Evolutionary conservation across 805 yeast genomes (phyloP), one percentile per base, ranked within the genome.

Genomic region (Debaryomyces tyrocola): DNA sequence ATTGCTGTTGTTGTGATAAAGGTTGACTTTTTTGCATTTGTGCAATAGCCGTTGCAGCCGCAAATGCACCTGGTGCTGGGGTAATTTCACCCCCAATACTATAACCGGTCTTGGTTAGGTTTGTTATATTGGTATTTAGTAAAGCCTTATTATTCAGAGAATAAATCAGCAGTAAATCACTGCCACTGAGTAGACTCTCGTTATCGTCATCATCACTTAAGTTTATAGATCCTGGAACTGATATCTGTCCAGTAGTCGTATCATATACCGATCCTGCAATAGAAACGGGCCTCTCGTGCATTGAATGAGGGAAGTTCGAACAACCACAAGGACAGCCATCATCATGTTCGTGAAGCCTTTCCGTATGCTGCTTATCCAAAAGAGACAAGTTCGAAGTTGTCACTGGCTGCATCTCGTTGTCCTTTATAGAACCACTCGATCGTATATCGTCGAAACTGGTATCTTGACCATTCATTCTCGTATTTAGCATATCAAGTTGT

Each of bases 11-110:
- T 14, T 46, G 48, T 40, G 51, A 52, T 31, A 46, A 47, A 12
- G 43, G 47, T 29, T 55, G 57, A 47, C 54, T 58, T 33, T 59
- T 63, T 43, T 66, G 79, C 71, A 85, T 80, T 28, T 84, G 82
- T 15, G 81, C 80, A 41, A 81, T 64, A 0, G 85, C 82, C 36
- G 80, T 73, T 2, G 82, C 82, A 4, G 90, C 90, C 1, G 84
- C 83, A 58, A 67, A 68, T 2, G 88, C 80, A 5, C 90, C 90
- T 0, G 90, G 90, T 0, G 92, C 91, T 48, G 87, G 88, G 34
- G 73, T 72, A 46, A 78, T 83, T 57, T 84, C 88, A 35, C 47
- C 48, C 10, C 44, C 38, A 15, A 48, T 52, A 31, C 37, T 47
- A 35, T 17, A 2, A 7, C 21, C 21, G 7, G 20, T 15, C 20